phyloP scores from a whole-genome alignment of 2,329 filamentous ascomycete genomes.

The Claviceps africana region DNA sequence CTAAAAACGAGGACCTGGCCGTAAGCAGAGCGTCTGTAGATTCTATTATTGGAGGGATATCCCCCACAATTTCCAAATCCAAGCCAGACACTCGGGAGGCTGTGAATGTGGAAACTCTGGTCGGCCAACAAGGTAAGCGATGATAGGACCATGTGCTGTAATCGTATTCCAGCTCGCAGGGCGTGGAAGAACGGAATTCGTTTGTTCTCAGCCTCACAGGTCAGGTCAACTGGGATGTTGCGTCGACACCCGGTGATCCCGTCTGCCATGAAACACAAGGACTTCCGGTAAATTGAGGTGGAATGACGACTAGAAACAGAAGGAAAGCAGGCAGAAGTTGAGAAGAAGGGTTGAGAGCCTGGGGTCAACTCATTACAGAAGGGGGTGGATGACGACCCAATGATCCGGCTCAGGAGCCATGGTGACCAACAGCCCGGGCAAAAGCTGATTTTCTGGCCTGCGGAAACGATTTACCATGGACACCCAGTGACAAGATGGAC shows the following conservation, averaged over 20 bases:
- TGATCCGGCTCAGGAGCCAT: constrained; percentile 4
- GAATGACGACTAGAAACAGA: constrained; percentile 5
- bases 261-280: constrained; percentile 12
- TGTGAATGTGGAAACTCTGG: constrained; percentile 4
- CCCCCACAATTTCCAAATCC: not conserved
- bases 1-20: constrained; percentile 4
- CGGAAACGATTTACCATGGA: not conserved
- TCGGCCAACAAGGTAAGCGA: not conserved
- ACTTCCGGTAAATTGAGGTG: constrained; percentile 4
- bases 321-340: constrained; percentile 2
- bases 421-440: constrained; percentile 6
- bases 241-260: constrained; percentile 11
- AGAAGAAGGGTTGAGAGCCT: constrained; percentile 1
- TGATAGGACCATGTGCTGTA: constrained; percentile 4
- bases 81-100: constrained; percentile 5
- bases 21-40: constrained; percentile 6
- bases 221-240: constrained; percentile 8
- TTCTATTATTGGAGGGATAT: constrained; percentile 1
- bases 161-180: constrained; percentile 1
- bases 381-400: constrained; percentile 4
- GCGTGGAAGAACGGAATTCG: not conserved
- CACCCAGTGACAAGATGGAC: not conserved
- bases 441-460: constrained; percentile 5
- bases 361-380: constrained; percentile 1
- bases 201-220: constrained; percentile 10